A percentile compares a stretch with the other conserved stretches of the same genome.
phyloP scores from a whole-genome alignment of 768 basidiomycete species.

The Phaeotremella skinneri region DNA sequence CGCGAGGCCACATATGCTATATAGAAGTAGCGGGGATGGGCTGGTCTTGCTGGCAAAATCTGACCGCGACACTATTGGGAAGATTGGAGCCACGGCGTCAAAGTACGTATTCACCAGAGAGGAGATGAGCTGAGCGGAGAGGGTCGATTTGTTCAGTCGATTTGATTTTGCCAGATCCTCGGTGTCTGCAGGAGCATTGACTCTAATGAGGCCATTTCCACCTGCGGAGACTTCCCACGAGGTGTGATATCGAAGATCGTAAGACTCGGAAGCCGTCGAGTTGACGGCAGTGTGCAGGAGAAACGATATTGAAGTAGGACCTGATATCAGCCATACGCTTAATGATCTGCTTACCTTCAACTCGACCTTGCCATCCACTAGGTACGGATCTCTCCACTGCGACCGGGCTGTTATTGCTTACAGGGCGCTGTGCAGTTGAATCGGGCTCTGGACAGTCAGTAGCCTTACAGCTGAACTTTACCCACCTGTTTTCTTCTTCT shows the following conservation, averaged over 20 bases:
- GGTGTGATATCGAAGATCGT: constrained; percentile 84
- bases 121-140: constrained; percentile 47
- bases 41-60: constrained; percentile 81
- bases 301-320: constrained; percentile 82
- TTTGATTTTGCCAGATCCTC: constrained; percentile 27
- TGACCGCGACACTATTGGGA: constrained; percentile 81
- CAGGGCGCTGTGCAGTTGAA: constrained; percentile 33
- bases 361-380: constrained; percentile 19
- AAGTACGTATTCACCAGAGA: constrained; percentile 89
- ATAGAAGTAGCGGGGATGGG: constrained; percentile 74
- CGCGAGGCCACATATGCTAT: constrained; percentile 90
- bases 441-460: background rate
- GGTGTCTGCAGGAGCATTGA: constrained; percentile 43
- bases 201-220: constrained; percentile 78
- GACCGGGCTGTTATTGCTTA: constrained; percentile 22
- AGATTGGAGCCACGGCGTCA: constrained; percentile 74
- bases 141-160: constrained; percentile 35
- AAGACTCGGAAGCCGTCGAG: constrained; percentile 77
- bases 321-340: constrained; percentile 58
- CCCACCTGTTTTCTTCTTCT: constrained; percentile 85
- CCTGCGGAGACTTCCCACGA: constrained; percentile 77
- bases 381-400: constrained; percentile 26
- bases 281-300: constrained; percentile 88
- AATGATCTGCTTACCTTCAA: constrained; percentile 43
- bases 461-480: constrained; percentile 52